Evolutionary conservation across 768 basidiomycete genomes (phyloP), one percentile per base, ranked within the genome.

Genomic region (Lepiota venenata): DNA sequence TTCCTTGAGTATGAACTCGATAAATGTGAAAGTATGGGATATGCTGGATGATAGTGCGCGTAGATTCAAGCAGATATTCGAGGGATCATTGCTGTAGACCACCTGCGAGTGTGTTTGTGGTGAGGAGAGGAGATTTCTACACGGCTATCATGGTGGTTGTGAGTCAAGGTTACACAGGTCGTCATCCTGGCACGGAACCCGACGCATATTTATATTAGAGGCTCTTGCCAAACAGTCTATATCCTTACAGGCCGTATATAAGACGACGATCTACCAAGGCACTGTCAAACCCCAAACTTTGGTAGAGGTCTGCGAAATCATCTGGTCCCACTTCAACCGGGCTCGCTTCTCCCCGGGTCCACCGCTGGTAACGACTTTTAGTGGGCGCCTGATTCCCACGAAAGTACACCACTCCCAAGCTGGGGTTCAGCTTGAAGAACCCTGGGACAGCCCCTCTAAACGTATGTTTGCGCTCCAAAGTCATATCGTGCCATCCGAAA

Each of bases 21-120:
- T 25, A 15, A 16, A 21, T 41, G 4, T 32, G 10, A n/a, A 29
- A 51, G 48, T 59, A 35, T n/a, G 42, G 7, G 35, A 36, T 47
- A 12, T 20, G 38, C 38, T 54, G 38, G 25, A 27, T 43, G 35
- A 55, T 44, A n/a, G 3, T 22, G 14, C 37, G 25, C 18, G 12
- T n/a, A 18, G 37, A 44, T 44, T 54, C 37, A 53, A 38, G 15
- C 39, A 42, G 57, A 54, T 68, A 69, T 69, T 66, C 67, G 68
- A 56, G 67, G 62, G 48, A 67, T 66, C 68, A 69, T 69, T 57
- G 58, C 63, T 47, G 21, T 32, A n/a, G 10, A 47, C 52, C 44
- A 27, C 45, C 25, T 10, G 29, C 11, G 35, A 47, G 37, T 35
- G 50, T 25, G 15, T 25, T 11, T 12, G 27, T 2, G 16, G 47